Evolutionary conservation across 1,284 basidiomycete genomes (phyloP), one percentile per base, ranked within the genome.

Genomic region (Cryptococcus sp.): DNA sequence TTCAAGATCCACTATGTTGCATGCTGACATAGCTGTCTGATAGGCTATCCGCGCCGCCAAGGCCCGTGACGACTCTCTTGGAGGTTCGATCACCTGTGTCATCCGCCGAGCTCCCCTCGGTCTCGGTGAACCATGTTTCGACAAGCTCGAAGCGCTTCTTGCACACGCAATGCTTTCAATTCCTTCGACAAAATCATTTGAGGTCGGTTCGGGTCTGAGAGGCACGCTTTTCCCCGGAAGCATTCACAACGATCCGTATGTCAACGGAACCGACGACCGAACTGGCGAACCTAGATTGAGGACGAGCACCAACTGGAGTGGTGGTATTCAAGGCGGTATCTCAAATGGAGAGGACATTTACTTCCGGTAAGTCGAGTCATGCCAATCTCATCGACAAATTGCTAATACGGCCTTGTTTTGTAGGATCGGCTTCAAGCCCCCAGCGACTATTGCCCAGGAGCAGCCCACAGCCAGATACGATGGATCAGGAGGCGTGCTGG

Each of bases 151-250:
- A 79, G 96, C 96, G 37, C 86, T 87, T 67, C 87, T 99, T 58
- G 96, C 86, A 3, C 96, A 99, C 76, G 96, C 96, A 17, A 99
- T 99, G 94, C 85, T 99, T 57, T 94, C 91, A 60, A 98, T 99
- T 72, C 96, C 96, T 37, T 95, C 96, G 7, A 99, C 96, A 57
- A 99, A 99, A 77, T 93, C 87, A 4, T 99, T 99, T 77, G 96
- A 99, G 80, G 88, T 99, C 66, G 96, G 96, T 49, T 95, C 92
- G 25, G 96, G 96, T 34, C 97, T 99, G 85, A 84, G 87, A 63
- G 96, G 96, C 17, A 93, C 93, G n/a, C 88, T 93, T 78, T 87
- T 98, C 53, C 89, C 92, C 8, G 96, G 96, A 44, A 89, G 87
- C 74, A 82, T 84, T 70, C 96, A 99, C 81, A 99, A 99, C 78